Base-by-base conservation (phyloP, 2,329 filamentous ascomycete species). In the Dactylellina cionopaga region DNA sequence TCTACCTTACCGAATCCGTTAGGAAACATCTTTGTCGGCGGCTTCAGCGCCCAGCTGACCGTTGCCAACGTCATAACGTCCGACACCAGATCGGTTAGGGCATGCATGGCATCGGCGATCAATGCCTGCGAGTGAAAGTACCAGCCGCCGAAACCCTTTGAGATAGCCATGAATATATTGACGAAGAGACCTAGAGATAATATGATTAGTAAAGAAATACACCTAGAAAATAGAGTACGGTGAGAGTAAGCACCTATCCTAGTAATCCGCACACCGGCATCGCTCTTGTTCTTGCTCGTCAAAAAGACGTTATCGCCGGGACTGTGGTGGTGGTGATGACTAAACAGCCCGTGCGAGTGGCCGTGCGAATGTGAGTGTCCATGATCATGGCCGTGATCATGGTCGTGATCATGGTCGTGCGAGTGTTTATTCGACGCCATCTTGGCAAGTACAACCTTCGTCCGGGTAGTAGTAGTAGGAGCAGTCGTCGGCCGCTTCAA, bases 1-100 rank as follows among this genome's bases (percentile, higher is more conserved):
- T 99, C 95, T n/a, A 99, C 87, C 83, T 99, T 99, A 79, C 95
- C 95, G 79, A 96, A 99, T 1, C 95, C 95, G 77, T 89, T 88
- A 1, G 95, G 95, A 79, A 96, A 99, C 39, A 86, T 86, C 60
- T 90, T 86, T 9, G 91, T 92, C 0, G 95, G 92, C 4, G 92
- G 89, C 77, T 90, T 92, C 71, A 98, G 82, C 70, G 93, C 96
- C 88, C 91, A 96, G 17, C 93, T 94, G 47, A 99, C 93, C 7
- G 95, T 99, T 13, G 92, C 91, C 17, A 99, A 86, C 0, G 95
- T 99, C 80, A 97, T 88, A 77, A 99, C 86, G 80, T 99, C 95
- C 58, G 93, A 97, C 72, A 96, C 92, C 64, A 99, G 87, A 81
- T 99, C 95, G 51, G 94, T 96, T 76, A 98, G 85, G 78, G 92